These are phyloP conservation scores for Mortierella sp. DNA, from an alignment of 371 early-diverging fungal genomes.

Conservation along the genomic window DNA sequence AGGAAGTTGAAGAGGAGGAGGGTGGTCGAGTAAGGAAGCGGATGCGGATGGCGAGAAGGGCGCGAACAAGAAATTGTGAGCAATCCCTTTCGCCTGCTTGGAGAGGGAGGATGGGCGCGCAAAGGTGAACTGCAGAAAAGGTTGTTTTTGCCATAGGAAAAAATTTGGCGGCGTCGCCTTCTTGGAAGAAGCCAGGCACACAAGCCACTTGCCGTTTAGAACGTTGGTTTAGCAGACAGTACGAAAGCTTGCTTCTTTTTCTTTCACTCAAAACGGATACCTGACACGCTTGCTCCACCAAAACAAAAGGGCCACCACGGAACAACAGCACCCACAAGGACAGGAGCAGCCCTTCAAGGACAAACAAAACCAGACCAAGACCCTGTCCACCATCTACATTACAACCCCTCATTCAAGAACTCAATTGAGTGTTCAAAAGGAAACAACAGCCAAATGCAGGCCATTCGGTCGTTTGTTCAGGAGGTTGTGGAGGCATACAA, in stretches of 20 bases:
- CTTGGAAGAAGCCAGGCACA: not conserved
- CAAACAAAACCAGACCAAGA: not conserved
- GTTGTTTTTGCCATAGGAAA: no score
- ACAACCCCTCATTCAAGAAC: not conserved
- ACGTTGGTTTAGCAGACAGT: not conserved
- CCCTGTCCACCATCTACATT: not conserved
- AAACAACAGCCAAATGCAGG: slow-evolving; percentile 24
- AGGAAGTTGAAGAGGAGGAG: not conserved
- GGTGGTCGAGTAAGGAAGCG: not conserved
- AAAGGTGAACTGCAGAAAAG: no score
- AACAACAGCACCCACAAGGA: not conserved
- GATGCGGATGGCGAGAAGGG: not conserved
- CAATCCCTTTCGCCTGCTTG: not conserved
- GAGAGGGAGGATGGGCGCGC: no score
- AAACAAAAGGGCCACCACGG: not conserved
- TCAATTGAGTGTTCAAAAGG: not conserved
- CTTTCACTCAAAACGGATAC: not conserved
- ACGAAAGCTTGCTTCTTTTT: not conserved
- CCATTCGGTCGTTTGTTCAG: slow-evolving; percentile 30
- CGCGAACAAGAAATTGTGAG: not conserved
- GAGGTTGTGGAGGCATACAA: slow-evolving; percentile 24
- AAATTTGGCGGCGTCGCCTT: not conserved
- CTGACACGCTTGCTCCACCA: not conserved
- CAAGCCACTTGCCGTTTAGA: not conserved
- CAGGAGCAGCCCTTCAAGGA: not conserved